Evolutionary conservation across 2,329 filamentous ascomycete genomes (phyloP).

Genomic region (Botryosphaeria dothidea): DNA sequence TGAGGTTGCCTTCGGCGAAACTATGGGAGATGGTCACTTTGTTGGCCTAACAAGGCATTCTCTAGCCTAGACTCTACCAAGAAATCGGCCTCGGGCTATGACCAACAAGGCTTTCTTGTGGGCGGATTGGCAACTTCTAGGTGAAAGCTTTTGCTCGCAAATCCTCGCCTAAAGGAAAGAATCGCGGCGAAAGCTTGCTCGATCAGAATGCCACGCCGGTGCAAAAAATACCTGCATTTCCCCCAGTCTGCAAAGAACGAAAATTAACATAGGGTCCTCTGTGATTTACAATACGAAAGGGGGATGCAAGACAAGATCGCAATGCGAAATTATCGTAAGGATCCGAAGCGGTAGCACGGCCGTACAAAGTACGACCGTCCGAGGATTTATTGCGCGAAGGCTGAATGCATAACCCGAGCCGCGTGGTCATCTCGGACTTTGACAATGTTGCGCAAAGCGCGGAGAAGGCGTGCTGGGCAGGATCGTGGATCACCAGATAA

Average conservation of each 20-base stretch:
- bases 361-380: background rate
- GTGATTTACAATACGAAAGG: background rate
- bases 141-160: background rate
- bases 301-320: background rate
- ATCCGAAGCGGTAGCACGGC: background rate
- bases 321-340: constrained; percentile 2
- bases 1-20: background rate
- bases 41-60: background rate
- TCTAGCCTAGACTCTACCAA: background rate
- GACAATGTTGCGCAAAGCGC: constrained; percentile 8
- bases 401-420: constrained; percentile 2
- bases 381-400: background rate
- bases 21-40: background rate
- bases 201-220: background rate
- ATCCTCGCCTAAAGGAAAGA: background rate
- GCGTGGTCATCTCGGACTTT: background rate
- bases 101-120: constrained; percentile 11
- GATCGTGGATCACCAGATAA: background rate
- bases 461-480: background rate
- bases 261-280: background rate
- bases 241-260: no score
- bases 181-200: background rate
- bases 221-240: background rate
- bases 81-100: background rate
- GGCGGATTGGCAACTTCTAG: background rate